Evolutionary conservation across 2,329 filamentous ascomycete species (phyloP).

Genomic region (Helotiales sp.): DNA sequence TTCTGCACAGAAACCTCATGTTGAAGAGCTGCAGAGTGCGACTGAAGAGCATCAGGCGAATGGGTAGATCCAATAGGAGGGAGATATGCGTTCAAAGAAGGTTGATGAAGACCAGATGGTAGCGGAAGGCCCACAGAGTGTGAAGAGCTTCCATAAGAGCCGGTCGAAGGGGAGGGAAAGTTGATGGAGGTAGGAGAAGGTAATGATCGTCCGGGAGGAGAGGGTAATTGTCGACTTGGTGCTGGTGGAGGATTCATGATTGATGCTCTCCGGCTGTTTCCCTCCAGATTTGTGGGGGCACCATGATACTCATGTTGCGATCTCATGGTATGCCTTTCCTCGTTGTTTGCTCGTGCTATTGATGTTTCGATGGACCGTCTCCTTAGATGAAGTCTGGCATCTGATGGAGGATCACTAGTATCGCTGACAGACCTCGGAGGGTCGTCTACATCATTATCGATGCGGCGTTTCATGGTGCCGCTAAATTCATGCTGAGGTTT

Average conservation of each 20-base stretch:
- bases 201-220: conserved; percentile 33
- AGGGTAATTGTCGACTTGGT: conserved; percentile 31
- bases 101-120: conserved; percentile 21
- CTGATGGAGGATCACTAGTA: conserved; percentile 17
- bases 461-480: conserved; percentile 31
- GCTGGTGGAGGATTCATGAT: conserved; percentile 34
- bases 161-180: conserved; percentile 30
- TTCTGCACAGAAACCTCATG: conserved; percentile 55
- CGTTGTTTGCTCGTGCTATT: conserved; percentile 14
- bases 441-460: conserved; percentile 22
- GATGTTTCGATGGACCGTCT: conserved; percentile 24
- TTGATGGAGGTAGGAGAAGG: conserved; percentile 32
- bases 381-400: conserved; percentile 24
- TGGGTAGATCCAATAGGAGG: conserved; percentile 27
- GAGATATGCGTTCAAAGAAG: conserved; percentile 21
- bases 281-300: conserved; percentile 10
- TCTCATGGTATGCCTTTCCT: conserved; percentile 26
- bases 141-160: conserved; percentile 23
- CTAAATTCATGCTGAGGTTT: conserved; percentile 19
- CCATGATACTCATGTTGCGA: conserved; percentile 25
- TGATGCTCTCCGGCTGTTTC: conserved; percentile 17
- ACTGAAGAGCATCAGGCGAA: conserved; percentile 31
- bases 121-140: conserved; percentile 21
- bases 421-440: conserved; percentile 11
- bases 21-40: conserved; percentile 42